Evolutionary conservation across 2,329 filamentous ascomycete species (phyloP), one percentile per base, ranked within the genome.

Genomic region (Microcyclospora pomicola): DNA sequence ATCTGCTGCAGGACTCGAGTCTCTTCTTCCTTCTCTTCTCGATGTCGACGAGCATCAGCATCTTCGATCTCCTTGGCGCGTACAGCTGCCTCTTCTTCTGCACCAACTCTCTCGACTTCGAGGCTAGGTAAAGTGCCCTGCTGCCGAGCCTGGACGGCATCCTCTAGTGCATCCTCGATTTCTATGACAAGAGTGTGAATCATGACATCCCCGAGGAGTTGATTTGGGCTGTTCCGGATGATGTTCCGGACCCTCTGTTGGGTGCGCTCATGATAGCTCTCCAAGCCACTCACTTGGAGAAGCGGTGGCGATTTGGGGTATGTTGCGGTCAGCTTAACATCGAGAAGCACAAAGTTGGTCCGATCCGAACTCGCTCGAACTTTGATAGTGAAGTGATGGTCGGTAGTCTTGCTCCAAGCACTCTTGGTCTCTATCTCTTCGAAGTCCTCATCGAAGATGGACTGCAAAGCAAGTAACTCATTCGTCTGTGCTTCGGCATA

Each of bases 391-490:
- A 96, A 92, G 0, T 76, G 72, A 12, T 84, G 80, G 54, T 93
- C 69, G 29, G 70, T 82, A 3, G 80, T 77, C 73, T 84, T 82
- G 69, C 92, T 86, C 88, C 88, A 96, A 31, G 86, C 87, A 49
- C 75, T 71, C 42, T 73, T 73, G 36, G 73, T 72, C 31, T 80
- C 74, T 51, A 85, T 73, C 56, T 80, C 76, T 49, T 80, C 70
- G 54, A 85, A 95, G 55, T 95, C 87, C 42, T 93, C 84, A 48
- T 79, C 80, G 55, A 91, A 96, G 35, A 96, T 92, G 31, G 88
- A 82, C 52, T 81, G 72, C 42, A 96, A 69, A 33, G 78, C 88
- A 56, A 91, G 74, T 40, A 93, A 70, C 64, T 96, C 91, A 56
- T 94, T 82, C 52, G 81, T 71, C 63, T 96, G 91, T 27, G 82